Evolutionary conservation across 2,329 filamentous ascomycete genomes (phyloP).

Genomic region (Tolypocladium guangdongense): DNA sequence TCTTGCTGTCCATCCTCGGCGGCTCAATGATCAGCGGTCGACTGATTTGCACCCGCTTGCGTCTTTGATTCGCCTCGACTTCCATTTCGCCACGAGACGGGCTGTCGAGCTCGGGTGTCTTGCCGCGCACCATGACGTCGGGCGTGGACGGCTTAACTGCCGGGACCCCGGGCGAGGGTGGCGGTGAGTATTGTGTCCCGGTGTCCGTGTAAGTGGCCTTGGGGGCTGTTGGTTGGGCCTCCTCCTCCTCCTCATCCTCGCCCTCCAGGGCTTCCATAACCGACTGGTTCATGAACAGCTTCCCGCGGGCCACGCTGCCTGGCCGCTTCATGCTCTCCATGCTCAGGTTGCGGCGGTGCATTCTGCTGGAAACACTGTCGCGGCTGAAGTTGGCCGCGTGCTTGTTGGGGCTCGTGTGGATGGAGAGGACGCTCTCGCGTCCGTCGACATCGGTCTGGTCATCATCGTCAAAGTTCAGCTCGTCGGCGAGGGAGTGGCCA

Average conservation of each 20-base stretch:
- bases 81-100: conserved; percentile 39
- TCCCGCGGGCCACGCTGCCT: conserved; percentile 43
- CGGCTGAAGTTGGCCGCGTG: conserved; percentile 46
- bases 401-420: conserved; percentile 26
- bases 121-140: conserved; percentile 26
- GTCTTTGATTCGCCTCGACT: conserved; percentile 62
- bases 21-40: conserved; percentile 40
- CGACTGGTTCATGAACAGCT: conserved; percentile 39
- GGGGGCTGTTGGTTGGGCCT: conserved; percentile 14
- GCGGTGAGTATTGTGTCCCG: conserved; percentile 76
- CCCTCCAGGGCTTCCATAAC: conserved; percentile 47
- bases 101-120: conserved; percentile 30
- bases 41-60: conserved; percentile 52
- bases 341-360: conserved; percentile 46
- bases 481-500: conserved; percentile 76
- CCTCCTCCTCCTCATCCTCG: conserved; percentile 36
- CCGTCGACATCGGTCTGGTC: conserved; percentile 62
- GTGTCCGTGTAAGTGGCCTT: conserved; percentile 57
- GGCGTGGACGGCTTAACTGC: conserved; percentile 29
- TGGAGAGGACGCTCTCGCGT: conserved; percentile 49
- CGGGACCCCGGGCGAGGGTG: conserved; percentile 53
- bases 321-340: conserved; percentile 45
- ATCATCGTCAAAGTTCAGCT: conserved; percentile 74
- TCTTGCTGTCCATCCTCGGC: conserved; percentile 27
- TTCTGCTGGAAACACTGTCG: conserved; percentile 38